phyloP scores from a whole-genome alignment of 495 filamentous ascomycete genomes.

The Penicillium psychrofluorescens region DNA sequence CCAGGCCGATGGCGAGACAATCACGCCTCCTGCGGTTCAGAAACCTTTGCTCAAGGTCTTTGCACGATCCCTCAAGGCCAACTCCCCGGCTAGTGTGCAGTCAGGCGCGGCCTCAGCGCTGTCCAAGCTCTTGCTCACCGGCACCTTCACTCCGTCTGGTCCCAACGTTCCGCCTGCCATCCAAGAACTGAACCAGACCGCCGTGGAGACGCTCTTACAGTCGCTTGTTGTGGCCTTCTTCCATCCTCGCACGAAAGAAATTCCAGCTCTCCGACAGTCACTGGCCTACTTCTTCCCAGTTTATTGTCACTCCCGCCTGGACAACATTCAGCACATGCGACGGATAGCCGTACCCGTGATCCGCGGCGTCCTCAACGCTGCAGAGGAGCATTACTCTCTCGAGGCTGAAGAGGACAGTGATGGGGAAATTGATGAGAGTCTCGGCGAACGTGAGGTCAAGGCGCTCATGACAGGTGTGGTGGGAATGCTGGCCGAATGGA shows the following conservation, averaged over 20 bases:
- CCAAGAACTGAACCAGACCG: constrained; percentile 36
- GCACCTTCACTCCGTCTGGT: constrained; percentile 35
- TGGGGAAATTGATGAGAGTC: constrained; percentile 53
- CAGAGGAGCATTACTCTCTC: constrained; percentile 41
- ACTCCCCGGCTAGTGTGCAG: constrained; percentile 64
- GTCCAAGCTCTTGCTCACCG: constrained; percentile 77
- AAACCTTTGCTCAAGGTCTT: constrained; percentile 71
- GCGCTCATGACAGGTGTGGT: constrained; percentile 66
- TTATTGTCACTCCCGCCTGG: constrained; percentile 74
- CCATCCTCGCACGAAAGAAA: constrained; percentile 73
- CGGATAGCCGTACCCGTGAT: constrained; percentile 60
- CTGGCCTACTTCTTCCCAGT: constrained; percentile 95
- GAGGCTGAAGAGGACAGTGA: constrained; percentile 49
- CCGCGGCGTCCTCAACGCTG: constrained; percentile 48
- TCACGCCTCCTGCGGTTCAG: constrained; percentile 36
- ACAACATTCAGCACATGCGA: constrained; percentile 76
- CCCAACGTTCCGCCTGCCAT: constrained; percentile 36
- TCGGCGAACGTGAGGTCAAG: constrained; percentile 76
- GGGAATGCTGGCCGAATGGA: constrained; percentile 88
- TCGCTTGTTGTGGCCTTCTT: constrained; percentile 82
- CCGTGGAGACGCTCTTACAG: constrained; percentile 64
- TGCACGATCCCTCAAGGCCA: constrained; percentile 63
- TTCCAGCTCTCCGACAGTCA: constrained; percentile 81
- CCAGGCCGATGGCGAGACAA: constrained; percentile 33
- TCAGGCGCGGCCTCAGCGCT: constrained; percentile 74